These are phyloP conservation scores for Ogataea parapolymorpha DNA, from an alignment of 805 yeast genomes.

Conservation along the genomic window DNA sequence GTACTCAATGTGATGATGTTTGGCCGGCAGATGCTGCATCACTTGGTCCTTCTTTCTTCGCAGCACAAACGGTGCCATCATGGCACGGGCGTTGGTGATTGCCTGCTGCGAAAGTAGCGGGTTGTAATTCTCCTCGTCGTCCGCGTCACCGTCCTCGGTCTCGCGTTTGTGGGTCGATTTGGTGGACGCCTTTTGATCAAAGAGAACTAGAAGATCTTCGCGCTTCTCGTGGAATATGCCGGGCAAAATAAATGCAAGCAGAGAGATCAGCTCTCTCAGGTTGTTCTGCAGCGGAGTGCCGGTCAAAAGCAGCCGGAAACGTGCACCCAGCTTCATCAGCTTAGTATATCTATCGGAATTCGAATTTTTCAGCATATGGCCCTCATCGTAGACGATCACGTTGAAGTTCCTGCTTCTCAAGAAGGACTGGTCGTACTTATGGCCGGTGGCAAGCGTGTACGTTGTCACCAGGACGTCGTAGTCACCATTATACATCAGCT, in stretches of 20 bases:
- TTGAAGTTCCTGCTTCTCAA: conserved; percentile 73
- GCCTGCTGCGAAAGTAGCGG: conserved; percentile 90
- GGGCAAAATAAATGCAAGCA: conserved; percentile 90
- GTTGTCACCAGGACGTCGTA: conserved; percentile 94
- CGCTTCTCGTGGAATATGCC: conserved; percentile 72
- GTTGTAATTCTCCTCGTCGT: conserved; percentile 50
- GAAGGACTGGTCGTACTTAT: conserved; percentile 76
- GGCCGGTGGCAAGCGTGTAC: conserved; percentile 85
- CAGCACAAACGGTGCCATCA: conserved; percentile 97
- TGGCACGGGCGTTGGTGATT: conserved; percentile 86
- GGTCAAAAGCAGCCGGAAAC: conserved; percentile 82
- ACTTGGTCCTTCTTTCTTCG: conserved; percentile 93
- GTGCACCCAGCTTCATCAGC: conserved; percentile 77
- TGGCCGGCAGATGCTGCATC: conserved; percentile 80
- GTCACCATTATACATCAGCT: conserved; percentile 47
- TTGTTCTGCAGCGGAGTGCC: conserved; percentile 98
- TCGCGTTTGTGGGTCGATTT: conserved; percentile 34
- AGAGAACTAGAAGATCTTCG: conserved; percentile 76
- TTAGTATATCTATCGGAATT: conserved; percentile 82
- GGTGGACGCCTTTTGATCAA: conserved; percentile 83
- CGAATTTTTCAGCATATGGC: conserved; percentile 93
- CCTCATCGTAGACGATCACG: conserved; percentile 93
- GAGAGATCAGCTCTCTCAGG: conserved; percentile 81
- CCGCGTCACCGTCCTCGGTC: conserved; percentile 13
- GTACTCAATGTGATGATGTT: conserved; percentile 57